Evolutionary conservation across 495 filamentous ascomycete genomes (phyloP).

Genomic region (Gamarada debralockiae): DNA sequence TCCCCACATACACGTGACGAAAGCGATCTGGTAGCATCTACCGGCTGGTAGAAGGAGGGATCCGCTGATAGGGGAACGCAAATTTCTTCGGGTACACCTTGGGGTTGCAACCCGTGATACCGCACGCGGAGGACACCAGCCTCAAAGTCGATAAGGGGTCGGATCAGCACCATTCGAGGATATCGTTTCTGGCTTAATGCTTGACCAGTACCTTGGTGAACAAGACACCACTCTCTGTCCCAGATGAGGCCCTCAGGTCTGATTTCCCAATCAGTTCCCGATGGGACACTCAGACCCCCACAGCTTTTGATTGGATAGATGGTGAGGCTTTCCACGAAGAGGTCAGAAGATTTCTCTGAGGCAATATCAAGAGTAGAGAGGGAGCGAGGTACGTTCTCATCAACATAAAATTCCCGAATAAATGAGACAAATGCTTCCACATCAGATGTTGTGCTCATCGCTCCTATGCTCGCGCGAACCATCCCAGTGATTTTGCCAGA

Average conservation of each 20-base stretch:
- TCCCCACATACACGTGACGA: slow-evolving; percentile 78
- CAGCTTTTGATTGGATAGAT: slow-evolving; percentile 91
- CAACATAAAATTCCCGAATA: slow-evolving; percentile 72
- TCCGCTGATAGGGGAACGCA: slow-evolving; percentile 60
- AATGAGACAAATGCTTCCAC: slow-evolving; percentile 67
- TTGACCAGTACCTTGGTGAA: slow-evolving; percentile 75
- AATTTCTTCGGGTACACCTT: slow-evolving; percentile 38
- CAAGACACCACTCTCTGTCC: slow-evolving; percentile 92
- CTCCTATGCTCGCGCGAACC: slow-evolving; percentile 79
- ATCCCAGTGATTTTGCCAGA: slow-evolving; percentile 82
- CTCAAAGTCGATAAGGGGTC: slow-evolving; percentile 63
- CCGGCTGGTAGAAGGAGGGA: slow-evolving; percentile 44
- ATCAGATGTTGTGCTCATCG: slow-evolving; percentile 81
- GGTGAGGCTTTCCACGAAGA: slow-evolving; percentile 53
- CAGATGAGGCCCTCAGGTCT: slow-evolving; percentile 75
- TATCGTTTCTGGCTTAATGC: slow-evolving; percentile 80
- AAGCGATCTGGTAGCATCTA: slow-evolving; percentile 20
- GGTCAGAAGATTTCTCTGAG: not conserved
- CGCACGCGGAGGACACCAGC: slow-evolving; percentile 48
- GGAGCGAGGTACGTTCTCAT: slow-evolving; percentile 20
- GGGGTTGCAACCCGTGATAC: slow-evolving; percentile 20
- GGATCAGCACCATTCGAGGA: slow-evolving; percentile 77
- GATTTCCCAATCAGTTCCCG: slow-evolving; percentile 65
- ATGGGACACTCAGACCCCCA: slow-evolving; percentile 68
- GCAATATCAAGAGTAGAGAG: slow-evolving; percentile 12